Percentiles rank a stretch among this genome's conserved stretches.
Conservation (phyloP, 345 rosid genomes). For the Cardamine resedifolia region DNA sequence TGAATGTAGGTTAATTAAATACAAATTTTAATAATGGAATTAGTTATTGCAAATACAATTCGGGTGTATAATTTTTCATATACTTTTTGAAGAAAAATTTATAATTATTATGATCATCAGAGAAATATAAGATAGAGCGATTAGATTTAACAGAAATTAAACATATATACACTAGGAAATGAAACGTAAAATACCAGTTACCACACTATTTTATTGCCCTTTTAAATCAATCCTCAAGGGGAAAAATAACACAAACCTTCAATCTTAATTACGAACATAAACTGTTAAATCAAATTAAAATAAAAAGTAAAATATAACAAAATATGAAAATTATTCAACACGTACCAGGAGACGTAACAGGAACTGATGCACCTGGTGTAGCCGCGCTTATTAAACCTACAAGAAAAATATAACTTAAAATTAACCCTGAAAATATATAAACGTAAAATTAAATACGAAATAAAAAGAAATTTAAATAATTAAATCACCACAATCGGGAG, state of each 20-base stretch:
- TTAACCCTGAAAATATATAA: not conserved
- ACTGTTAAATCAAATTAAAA: not conserved
- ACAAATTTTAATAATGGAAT: not conserved
- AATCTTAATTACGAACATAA: not conserved
- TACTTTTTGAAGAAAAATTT: not conserved
- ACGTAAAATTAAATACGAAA: not conserved
- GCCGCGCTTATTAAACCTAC: not conserved
- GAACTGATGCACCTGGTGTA: conserved; percentile 22
- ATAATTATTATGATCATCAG: not conserved
- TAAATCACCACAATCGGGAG: conserved; percentile 31
- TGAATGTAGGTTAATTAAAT: not conserved
- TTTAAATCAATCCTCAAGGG: not conserved
- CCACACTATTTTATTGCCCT: not conserved
- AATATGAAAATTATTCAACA: not conserved
- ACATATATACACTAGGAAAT: not conserved
- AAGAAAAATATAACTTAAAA: not conserved
- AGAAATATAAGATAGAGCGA: not conserved
- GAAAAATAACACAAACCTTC: not conserved
- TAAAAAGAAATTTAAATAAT: not conserved
- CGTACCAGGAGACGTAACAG: conserved; percentile 22
- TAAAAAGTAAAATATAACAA: not conserved
- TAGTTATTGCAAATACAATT: not conserved
- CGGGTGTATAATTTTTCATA: not conserved
- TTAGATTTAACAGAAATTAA: not conserved
- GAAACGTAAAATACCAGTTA: not conserved